Conservation (phyloP, 805 yeast genomes). For the Monosporozyma servazzii region DNA sequence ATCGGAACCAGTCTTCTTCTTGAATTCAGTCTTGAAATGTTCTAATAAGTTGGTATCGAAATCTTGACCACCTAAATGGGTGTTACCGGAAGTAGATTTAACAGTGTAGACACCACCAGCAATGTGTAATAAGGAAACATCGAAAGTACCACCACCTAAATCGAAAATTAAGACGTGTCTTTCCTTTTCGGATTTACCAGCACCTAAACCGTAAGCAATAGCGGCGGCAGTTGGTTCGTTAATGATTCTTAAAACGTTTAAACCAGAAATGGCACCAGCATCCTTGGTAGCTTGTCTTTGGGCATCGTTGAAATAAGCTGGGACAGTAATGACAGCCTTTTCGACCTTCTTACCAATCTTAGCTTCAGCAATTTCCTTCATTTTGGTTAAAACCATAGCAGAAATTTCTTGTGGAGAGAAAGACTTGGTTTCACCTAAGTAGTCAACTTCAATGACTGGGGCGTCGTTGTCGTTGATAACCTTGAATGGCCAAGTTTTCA, state of each 20-base stretch:
- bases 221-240: conserved; percentile 98
- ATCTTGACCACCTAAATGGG: conserved; percentile 96
- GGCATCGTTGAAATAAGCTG: conserved; percentile 95
- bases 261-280: conserved; percentile 94
- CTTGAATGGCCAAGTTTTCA: conserved; percentile 81
- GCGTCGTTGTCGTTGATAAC: conserved; percentile 64
- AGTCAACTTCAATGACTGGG: conserved; percentile 75
- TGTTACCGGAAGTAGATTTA: conserved; percentile 66
- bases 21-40: conserved; percentile 85
- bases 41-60: conserved; percentile 89
- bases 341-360: conserved; percentile 72
- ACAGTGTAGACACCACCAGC: conserved; percentile 96
- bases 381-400: conserved; percentile 83
- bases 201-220: conserved; percentile 89
- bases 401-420: conserved; percentile 94
- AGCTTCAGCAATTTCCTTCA: conserved; percentile 87
- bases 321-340: conserved; percentile 92
- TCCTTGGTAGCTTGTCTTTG: conserved; percentile 98
- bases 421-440: conserved; percentile 73
- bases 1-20: conserved; percentile 93
- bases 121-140: conserved; percentile 84
- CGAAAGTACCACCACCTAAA: conserved; percentile 97
- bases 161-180: conserved; percentile 87
- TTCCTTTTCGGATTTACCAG: conserved; percentile 65
- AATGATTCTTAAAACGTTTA: conserved; percentile 88